Base-by-base conservation (phyloP, 1,284 basidiomycete species). In the Amylostereum areolatum region DNA sequence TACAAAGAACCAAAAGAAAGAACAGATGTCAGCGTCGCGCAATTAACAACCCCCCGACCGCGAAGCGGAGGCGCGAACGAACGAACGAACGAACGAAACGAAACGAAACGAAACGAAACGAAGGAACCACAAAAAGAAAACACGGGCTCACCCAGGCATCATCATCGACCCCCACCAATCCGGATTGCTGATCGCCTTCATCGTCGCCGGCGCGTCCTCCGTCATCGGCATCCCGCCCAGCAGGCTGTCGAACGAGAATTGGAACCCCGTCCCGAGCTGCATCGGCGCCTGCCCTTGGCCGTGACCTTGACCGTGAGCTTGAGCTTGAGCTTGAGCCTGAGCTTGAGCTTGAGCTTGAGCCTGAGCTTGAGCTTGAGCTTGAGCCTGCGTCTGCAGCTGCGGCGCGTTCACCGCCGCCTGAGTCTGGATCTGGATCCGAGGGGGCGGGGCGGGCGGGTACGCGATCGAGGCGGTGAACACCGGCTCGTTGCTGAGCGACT, bases 111-210 rank as follows among this genome's bases (percentile, higher is more conserved):
- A n/a, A 12, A 34, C 28, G 43, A 33, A 27, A 37, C 28, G 6
- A 32, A 7, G 11, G n/a, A n/a, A 9, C 43, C 7, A 27, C 6
- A 32, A 42, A 29, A 24, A 32, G 18, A 5, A 11, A 2, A 1
- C 10, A 24, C 9, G 5, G 28, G 59, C 66, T 33, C 48, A 88
- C 81, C 87, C 87, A 45, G 87, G 86, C 83, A 89, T 85, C 82
- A 89, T 82, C 79, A 87, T 83, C 47, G 78, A 84, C 34, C 77
- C 67, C 85, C 84, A 88, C 74, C 81, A 89, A 28, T 69, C 73
- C 1, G 81, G 81, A 49, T 81, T 86, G 55, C 84, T 81, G 49
- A 89, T 68, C 24, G 80, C 79, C 50, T 81, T 74, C 80, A 90
- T 84, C 28, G 85, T 77, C 3, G 84, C 85, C 49, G 87, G 69